Evolutionary conservation across 2,329 filamentous ascomycete species (phyloP).

Genomic region (Aureobasidium sp.): DNA sequence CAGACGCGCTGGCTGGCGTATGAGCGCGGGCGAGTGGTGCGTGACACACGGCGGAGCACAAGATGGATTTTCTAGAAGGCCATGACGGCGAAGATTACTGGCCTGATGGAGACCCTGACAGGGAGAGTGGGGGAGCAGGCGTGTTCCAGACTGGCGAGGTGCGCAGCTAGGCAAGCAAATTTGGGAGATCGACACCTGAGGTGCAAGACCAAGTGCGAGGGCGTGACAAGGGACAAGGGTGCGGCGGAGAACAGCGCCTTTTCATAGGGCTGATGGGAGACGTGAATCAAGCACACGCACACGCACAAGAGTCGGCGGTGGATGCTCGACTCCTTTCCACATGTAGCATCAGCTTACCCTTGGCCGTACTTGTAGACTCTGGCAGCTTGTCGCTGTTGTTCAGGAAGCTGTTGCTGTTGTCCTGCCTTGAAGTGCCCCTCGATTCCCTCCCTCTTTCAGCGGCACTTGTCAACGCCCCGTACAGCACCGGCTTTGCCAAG

Average conservation of each 20-base stretch:
- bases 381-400: neutral
- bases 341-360: conserved; percentile 11
- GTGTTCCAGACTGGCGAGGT: neutral
- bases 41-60: neutral
- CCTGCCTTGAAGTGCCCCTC: neutral
- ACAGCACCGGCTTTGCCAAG: conserved; percentile 7
- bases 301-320: neutral
- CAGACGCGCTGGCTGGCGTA: neutral
- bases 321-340: conserved; percentile 10
- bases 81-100: neutral
- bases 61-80: conserved; percentile 3
- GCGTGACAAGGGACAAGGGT: conserved; percentile 1
- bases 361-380: neutral
- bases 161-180: conserved; percentile 5
- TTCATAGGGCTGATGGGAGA: conserved; percentile 11
- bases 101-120: neutral
- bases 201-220: neutral
- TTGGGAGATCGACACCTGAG: neutral
- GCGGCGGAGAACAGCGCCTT: conserved; percentile 3
- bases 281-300: neutral
- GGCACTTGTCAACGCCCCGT: conserved; percentile 10
- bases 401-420: neutral
- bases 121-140: conserved; percentile 5
- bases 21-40: neutral
- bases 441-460: neutral